Conservation (phyloP, 164 flowering plant species). For the Aristolochia contorta region DNA sequence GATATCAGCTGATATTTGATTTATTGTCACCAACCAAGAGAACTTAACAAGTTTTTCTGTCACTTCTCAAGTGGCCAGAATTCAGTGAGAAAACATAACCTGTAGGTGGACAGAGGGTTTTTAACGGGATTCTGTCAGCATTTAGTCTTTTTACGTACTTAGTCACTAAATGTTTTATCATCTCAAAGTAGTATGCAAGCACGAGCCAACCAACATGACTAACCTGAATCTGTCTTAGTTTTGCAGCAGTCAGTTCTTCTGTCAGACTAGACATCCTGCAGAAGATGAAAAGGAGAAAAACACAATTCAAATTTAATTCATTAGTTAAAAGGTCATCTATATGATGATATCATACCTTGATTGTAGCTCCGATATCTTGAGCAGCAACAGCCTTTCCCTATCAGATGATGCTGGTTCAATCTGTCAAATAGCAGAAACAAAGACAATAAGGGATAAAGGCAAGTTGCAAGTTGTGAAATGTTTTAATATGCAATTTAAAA, state of each 20-base stretch:
- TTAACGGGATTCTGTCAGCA: too few species aligned
- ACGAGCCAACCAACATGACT: constrained; percentile 11
- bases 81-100: background rate
- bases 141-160: too few species aligned
- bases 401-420: constrained; percentile 52
- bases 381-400: constrained; percentile 56
- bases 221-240: constrained; percentile 54
- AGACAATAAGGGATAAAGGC: background rate
- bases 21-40: too few species aligned
- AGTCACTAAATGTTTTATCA: too few species aligned
- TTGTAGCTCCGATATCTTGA: constrained; percentile 60
- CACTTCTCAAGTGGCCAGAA: background rate
- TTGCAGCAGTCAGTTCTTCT: constrained; percentile 63
- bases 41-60: background rate
- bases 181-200: background rate
- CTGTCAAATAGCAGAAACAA: constrained; percentile 22
- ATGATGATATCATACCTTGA: constrained; percentile 38
- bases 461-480: background rate
- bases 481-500: background rate
- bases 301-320: too few species aligned
- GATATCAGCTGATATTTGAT: too few species aligned
- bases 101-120: too few species aligned
- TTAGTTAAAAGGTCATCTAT: background rate
- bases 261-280: constrained; percentile 70
- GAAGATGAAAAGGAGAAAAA: too few species aligned